Evolutionary conservation across 805 yeast genomes (phyloP), one percentile per base, ranked within the genome.

Genomic region (Lachancea dasiensis): DNA sequence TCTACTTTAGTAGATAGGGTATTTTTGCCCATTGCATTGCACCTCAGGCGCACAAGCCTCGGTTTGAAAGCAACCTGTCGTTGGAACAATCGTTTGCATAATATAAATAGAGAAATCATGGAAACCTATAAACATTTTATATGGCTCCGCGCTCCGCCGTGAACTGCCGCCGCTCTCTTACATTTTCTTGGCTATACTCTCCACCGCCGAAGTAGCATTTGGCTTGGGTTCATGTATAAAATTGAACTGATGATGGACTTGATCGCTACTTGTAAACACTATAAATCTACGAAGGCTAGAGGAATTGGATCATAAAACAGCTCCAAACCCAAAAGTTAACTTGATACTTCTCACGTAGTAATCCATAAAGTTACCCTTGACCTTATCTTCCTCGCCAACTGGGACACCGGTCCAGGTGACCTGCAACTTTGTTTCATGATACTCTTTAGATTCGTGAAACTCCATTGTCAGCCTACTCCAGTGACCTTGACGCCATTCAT

Each of bases 321-420:
- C 85, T 13, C 97, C 97, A 60, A 85, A 89, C 1, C 98, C 98
- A 62, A 92, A 92, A 0, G 96, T 82, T 29, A 86, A 58, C 66
- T 87, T 92, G 55, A 92, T 90, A 5, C 95, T 76, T 63, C 81
- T 80, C 36, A 92, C 79, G 58, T 92, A 92, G 63, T 87, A 85
- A 44, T 85, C 86, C 52, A 86, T 86, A 56, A 92, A 90, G 61
- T 90, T 92, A 27, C 70, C 74, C 54, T 79, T 76, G 27, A 85
- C 95, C 51, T 81, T 64, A 52, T 94, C 92, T 56, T 92, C 97
- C 58, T 92, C 94, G 10, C 97, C 99, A 27, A 90, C 70, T 13
- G 99, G 99, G 34, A 92, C 81, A 11, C 97, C 97, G 13, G 76
- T 68, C 76, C 90, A 86, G 30, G 71, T 67, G 14, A 87, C 86